Evolutionary conservation across 2,329 filamentous ascomycete genomes (phyloP), one percentile per base, ranked within the genome.

Genomic region (Cercospora janseana): DNA sequence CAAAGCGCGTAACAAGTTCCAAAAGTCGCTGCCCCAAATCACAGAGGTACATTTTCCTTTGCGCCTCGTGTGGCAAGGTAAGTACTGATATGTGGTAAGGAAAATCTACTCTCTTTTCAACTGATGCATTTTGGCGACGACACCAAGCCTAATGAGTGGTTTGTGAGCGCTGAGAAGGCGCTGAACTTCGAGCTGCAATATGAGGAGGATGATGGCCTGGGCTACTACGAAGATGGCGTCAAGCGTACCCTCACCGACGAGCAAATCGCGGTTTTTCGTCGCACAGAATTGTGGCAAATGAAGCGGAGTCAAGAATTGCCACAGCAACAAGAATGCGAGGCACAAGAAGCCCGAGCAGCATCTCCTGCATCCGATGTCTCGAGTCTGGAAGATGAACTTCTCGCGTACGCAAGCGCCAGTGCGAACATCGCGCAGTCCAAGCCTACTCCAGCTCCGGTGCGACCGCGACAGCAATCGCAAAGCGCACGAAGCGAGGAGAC

Each of bases 171-270:
- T 10, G 55, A 64, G 26, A 56, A 52, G 18, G 65, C 62, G 10
- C 37, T 64, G 43, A 47, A 59, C 24, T 57, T 54, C 44, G 52
- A 51, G 13, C 50, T 66, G 49, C 48, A 52, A 7, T 26, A 67
- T n/a, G 67, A 73, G 52, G 66, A 70, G 2, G 76, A 78, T 21
- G 80, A 84, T 29, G 86, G 73, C 1, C 74, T 96, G 12, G 92
- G 90, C 13, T 92, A 88, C 69, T 97, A 97, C 60, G 70, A 80
- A 1, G 91, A 97, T 64, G 91, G 92, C 3, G 81, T 83, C 54
- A 93, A 93, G 66, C 85, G 92, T 31, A 95, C 90, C 13, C 75
- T 97, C 61, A 96, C 91, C 7, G 88, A 96, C 63, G 87, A 90
- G 60, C 88, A 96, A 72, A 88, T 96, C 60, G 81, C 82, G 46